phyloP scores from a whole-genome alignment of 768 basidiomycete species.

The Collybia sordida region DNA sequence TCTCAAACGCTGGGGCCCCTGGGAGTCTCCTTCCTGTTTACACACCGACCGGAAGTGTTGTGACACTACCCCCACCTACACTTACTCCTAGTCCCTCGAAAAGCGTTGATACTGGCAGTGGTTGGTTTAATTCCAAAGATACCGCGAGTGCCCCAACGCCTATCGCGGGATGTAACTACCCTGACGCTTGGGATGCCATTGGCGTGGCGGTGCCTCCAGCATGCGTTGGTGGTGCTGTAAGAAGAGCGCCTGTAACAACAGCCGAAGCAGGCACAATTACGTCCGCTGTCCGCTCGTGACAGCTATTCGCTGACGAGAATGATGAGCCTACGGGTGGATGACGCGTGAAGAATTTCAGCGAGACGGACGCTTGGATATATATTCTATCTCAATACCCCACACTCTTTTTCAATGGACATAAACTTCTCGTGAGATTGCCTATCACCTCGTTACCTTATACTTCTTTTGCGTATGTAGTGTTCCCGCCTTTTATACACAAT shows the following conservation, averaged over 20 bases:
- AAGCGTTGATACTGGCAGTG: conserved; percentile 40
- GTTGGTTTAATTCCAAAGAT: conserved; percentile 59
- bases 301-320: too few relatives aligned
- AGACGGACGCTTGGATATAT: too few relatives aligned
- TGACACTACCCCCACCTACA: conserved; percentile 50
- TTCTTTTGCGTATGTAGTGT: too few relatives aligned
- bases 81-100: conserved; percentile 36
- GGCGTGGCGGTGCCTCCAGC: conserved; percentile 29
- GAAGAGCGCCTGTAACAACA: too few relatives aligned
- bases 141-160: conserved; percentile 43
- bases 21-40: conserved; percentile 58
- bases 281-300: too few relatives aligned
- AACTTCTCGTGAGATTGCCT: too few relatives aligned
- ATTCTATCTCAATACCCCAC: too few relatives aligned
- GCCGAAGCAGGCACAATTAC: not conserved
- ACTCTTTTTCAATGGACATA: too few relatives aligned
- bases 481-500: too few relatives aligned
- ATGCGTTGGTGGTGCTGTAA: conserved; percentile 11
- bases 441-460: too few relatives aligned
- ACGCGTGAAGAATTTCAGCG: too few relatives aligned
- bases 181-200: conserved; percentile 42
- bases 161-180: conserved; percentile 58
- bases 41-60: conserved; percentile 63
- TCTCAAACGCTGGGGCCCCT: conserved; percentile 34
- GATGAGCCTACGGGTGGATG: too few relatives aligned